Evolutionary conservation across 495 filamentous ascomycete species (phyloP), one percentile per base, ranked within the genome.

Genomic region (Lichina pygmaea): DNA sequence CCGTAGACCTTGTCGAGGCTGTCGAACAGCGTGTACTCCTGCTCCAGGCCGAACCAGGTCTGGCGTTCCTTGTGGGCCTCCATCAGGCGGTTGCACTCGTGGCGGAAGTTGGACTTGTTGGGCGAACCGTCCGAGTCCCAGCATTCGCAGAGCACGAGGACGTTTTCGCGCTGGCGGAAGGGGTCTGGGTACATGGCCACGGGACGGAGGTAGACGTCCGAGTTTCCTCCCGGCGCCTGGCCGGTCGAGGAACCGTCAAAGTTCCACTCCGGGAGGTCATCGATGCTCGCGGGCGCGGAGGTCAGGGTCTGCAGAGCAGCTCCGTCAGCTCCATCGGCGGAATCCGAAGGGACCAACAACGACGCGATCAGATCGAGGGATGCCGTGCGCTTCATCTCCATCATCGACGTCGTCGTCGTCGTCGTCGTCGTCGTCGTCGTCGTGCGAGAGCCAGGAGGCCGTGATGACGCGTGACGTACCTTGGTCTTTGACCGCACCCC

Each of bases 41-140:
- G 89, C 70, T 97, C 89, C 13, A 97, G 77, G 68, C 89, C 89
- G 62, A 95, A 97, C 89, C 86, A 95, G 57, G 85, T 85, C 61
- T 78, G 64, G 58, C 85, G 77, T 49, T 74, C 66, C 55, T 73
- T 73, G 60, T 97, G 69, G 46, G 77, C 76, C 63, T 81, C 73
- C 86, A 94, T 93, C 55, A 93, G 64, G 57, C 83, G 77, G 57
- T 69, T 72, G 53, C 75, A 77, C 52, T 91, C 85, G 55, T 91
- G 81, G 50, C 89, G 82, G 79, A 80, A 76, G 74, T 95, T 97
- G 79, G 74, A 95, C 64, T 89, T 86, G 76, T 97, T 97, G 61
- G 89, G 89, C 53, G 77, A 82, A 58, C 91, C 89, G 67, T 95
- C 86, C 55, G 77, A 63, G 58, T 92, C 84, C 85, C 84, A 95